A percentile compares a stretch with the other conserved stretches of the same genome.
Conservation (phyloP, 495 filamentous ascomycete genomes). For the Aeminium ludgeri region DNA sequence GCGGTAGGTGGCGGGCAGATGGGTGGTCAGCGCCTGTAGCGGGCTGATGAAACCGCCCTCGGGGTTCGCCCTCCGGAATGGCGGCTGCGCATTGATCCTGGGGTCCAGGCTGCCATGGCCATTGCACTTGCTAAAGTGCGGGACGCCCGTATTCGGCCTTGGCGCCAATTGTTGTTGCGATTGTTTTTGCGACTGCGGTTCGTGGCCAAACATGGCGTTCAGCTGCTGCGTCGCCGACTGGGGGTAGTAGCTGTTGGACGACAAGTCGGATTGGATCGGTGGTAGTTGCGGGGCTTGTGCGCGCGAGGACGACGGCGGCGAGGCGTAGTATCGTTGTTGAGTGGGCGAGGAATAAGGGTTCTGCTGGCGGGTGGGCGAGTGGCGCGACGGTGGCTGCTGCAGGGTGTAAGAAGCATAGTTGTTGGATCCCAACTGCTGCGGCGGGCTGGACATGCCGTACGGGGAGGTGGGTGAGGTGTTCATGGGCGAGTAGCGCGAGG, state of each 20-base stretch:
- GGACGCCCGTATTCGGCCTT: conserved; percentile 36
- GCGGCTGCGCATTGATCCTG: conserved; percentile 68
- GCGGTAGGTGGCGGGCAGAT: conserved; percentile 86
- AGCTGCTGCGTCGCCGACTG: conserved; percentile 50
- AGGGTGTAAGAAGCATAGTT: conserved; percentile 28
- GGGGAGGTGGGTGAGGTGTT: conserved; percentile 52
- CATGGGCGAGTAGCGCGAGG: conserved; percentile 91
- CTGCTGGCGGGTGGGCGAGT: conserved; percentile 38
- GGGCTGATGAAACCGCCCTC: conserved; percentile 99
- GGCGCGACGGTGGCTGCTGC: conserved; percentile 28
- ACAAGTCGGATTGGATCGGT: conserved; percentile 50
- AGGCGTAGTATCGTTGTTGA: conserved; percentile 46
- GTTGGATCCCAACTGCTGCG: conserved; percentile 37
- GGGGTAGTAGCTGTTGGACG: conserved; percentile 50
- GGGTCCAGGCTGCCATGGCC: conserved; percentile 60
- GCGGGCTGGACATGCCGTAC: conserved; percentile 41
- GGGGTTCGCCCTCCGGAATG: conserved; percentile 84
- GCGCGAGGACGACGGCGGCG: conserved; percentile 25
- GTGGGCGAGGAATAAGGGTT: conserved; percentile 43
- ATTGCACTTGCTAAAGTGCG: conserved; percentile 67
- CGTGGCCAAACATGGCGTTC: conserved; percentile 52
- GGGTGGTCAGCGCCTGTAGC: conserved; percentile 84
- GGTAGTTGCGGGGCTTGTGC: conserved; percentile 38
- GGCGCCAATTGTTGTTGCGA: conserved; percentile 29
- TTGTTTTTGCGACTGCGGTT: conserved; percentile 49